phyloP scores from a whole-genome alignment of 371 early-diverging fungal genomes.

The Chytridium lagenaria region DNA sequence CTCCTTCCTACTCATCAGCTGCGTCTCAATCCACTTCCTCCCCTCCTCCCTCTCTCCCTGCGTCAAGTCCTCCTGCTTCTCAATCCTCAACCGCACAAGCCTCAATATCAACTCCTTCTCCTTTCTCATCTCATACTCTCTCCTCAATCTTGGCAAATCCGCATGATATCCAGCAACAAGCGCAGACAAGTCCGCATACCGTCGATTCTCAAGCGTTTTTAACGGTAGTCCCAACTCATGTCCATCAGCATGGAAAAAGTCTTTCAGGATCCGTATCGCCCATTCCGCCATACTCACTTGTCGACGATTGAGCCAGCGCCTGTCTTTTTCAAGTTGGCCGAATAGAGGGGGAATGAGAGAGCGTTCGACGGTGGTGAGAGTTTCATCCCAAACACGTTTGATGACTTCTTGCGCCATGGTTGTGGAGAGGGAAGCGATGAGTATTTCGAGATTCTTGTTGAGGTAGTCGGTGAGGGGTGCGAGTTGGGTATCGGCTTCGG shows the following conservation, averaged over 20 bases:
- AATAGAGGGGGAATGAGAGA: slow-evolving; percentile 82
- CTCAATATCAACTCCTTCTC: slow-evolving; percentile 50
- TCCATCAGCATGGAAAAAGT: slow-evolving; percentile 88
- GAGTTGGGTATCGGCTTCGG: slow-evolving; percentile 42
- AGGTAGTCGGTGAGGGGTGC: slow-evolving; percentile 77
- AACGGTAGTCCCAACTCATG: slow-evolving; percentile 72
- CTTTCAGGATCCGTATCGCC: slow-evolving; percentile 69
- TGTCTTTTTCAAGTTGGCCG: slow-evolving; percentile 77
- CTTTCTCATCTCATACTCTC: slow-evolving; percentile 51
- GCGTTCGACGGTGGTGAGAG: slow-evolving; percentile 72
- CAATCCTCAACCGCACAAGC: slow-evolving; percentile 47
- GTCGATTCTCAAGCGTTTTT: slow-evolving; percentile 73
- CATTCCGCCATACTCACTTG: slow-evolving; percentile 47
- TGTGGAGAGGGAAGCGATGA: slow-evolving; percentile 78
- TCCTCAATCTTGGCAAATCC: slow-evolving; percentile 42
- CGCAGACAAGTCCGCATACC: slow-evolving; percentile 59
- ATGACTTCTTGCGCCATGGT: slow-evolving; percentile 82
- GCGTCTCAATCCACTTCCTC: slow-evolving; percentile 51
- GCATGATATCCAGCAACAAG: slow-evolving; percentile 37
- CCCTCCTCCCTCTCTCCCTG: slow-evolving; percentile 44
- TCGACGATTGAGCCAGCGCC: slow-evolving; percentile 48
- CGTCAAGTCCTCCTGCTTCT: slow-evolving; percentile 44
- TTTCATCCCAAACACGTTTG: slow-evolving; percentile 84
- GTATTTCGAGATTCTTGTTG: slow-evolving; percentile 77
- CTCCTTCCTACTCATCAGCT: slow-evolving; percentile 45